phyloP scores from a whole-genome alignment of 192 early-diverging fungal species.

The Jimgerdemannia flammicorona region DNA sequence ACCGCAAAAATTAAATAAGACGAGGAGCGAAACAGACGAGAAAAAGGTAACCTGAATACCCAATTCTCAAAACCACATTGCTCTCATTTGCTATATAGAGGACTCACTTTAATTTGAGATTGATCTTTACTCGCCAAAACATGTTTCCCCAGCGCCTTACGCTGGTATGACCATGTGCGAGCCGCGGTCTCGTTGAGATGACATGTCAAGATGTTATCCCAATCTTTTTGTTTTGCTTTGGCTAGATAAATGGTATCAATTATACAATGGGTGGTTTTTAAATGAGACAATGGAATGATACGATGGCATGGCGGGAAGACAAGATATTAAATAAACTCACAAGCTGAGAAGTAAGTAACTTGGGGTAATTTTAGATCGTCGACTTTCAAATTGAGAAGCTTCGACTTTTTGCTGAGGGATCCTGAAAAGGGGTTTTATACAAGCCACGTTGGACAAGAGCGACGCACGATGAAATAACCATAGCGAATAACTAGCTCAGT shows the following conservation, averaged over 20 bases:
- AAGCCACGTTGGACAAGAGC: neutral
- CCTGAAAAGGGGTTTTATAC: conserved; percentile 20
- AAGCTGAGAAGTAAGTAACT: conserved; percentile 70
- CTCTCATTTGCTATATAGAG: no score
- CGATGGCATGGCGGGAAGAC: neutral
- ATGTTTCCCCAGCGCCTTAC: conserved; percentile 71
- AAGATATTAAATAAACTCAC: conserved; percentile 31
- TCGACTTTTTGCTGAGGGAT: conserved; percentile 63
- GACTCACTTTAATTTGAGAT: conserved; percentile 47
- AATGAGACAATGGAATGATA: neutral
- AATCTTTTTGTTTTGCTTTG: conserved; percentile 66
- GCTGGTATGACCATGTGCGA: conserved; percentile 80
- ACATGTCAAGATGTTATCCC: conserved; percentile 90
- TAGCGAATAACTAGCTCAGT: no score
- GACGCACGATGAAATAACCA: neutral
- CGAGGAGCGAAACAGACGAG: neutral
- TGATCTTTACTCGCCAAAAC: conserved; percentile 60
- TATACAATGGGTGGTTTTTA: neutral
- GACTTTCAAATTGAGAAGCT: conserved; percentile 49
- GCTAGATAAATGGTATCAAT: conserved; percentile 19
- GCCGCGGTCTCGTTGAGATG: conserved; percentile 73
- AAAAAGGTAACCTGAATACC: conserved; percentile 15
- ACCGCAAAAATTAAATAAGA: conserved; percentile 8
- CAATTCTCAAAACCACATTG: conserved; percentile 2
- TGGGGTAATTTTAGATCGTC: conserved; percentile 70